Evolutionary conservation across 768 basidiomycete species (phyloP).

Genomic region (Lactarius tabidus): DNA sequence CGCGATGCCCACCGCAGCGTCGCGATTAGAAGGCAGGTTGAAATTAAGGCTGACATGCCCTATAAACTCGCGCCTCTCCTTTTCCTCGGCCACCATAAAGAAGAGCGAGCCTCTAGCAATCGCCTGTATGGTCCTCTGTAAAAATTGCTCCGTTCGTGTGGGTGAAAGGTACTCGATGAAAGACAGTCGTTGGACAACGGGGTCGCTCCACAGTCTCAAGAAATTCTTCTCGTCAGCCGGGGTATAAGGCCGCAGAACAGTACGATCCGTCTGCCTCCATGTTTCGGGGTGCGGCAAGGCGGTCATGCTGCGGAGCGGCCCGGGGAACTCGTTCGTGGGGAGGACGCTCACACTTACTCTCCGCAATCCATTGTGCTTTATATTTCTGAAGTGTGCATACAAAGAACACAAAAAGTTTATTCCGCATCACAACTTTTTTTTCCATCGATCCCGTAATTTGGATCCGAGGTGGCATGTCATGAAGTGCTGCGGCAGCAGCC

Average conservation of each 20-base stretch:
- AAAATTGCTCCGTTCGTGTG: conserved; percentile 11
- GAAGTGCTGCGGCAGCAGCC: background rate
- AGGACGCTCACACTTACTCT: background rate
- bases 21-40: conserved; percentile 30
- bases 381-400: background rate
- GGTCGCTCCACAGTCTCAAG: conserved; percentile 19
- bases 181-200: conserved; percentile 13
- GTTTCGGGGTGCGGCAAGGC: background rate
- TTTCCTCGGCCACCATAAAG: conserved; percentile 31
- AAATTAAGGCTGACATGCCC: conserved; percentile 33
- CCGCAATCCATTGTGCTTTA: background rate
- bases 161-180: conserved; percentile 19
- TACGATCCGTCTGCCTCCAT: conserved; percentile 19
- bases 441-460: conserved; percentile 10
- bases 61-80: conserved; percentile 33
- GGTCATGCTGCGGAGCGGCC: background rate
- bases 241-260: conserved; percentile 13
- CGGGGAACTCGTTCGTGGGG: background rate
- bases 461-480: conserved; percentile 10
- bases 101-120: conserved; percentile 23
- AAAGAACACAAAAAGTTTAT: background rate
- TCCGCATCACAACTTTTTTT: background rate
- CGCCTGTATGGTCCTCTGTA: conserved; percentile 14
- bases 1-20: conserved; percentile 35
- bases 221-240: conserved; percentile 13